phyloP scores from a whole-genome alignment of 2,329 filamentous ascomycete species.

The Microsporum audouinii region DNA sequence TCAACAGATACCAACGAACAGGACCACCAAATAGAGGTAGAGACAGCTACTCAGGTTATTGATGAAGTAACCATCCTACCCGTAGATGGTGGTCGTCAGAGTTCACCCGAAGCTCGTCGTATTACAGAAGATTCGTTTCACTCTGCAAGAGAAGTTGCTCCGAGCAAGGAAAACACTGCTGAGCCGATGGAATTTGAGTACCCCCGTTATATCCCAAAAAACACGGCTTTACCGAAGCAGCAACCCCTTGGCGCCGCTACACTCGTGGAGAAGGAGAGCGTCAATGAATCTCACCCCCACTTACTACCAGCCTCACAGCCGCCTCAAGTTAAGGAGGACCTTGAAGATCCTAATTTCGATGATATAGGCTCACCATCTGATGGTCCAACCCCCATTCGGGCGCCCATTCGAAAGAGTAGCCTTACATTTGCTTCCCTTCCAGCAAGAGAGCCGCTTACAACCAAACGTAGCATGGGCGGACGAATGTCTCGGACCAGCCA shows the following conservation, averaged over 20 bases:
- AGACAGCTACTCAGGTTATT: conserved; percentile 25
- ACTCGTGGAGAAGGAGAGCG: neutral
- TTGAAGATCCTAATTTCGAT: conserved; percentile 28
- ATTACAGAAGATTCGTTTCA: conserved; percentile 38
- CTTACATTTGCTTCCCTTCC: conserved; percentile 88
- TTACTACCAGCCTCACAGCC: neutral
- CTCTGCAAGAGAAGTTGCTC: conserved; percentile 33
- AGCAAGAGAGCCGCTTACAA: conserved; percentile 72
- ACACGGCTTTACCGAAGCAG: neutral
- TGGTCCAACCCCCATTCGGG: conserved; percentile 42
- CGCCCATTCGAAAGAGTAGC: conserved; percentile 80
- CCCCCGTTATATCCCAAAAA: conserved; percentile 13
- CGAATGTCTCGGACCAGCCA: conserved; percentile 67
- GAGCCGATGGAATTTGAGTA: conserved; percentile 25
- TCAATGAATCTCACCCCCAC: neutral
- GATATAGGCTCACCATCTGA: conserved; percentile 40
- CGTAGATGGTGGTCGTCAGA: conserved; percentile 14
- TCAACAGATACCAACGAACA: neutral
- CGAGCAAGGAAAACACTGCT: conserved; percentile 25
- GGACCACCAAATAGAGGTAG: conserved; percentile 10
- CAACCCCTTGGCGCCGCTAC: neutral
- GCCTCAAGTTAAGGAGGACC: neutral
- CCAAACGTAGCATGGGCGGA: conserved; percentile 69
- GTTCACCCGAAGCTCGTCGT: conserved; percentile 24
- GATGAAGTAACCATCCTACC: conserved; percentile 20